A percentile compares a stretch with the other conserved stretches of the same genome.
These are phyloP conservation scores for Russula ochroleuca DNA, from an alignment of 768 basidiomycete species.

Conservation along the genomic window DNA sequence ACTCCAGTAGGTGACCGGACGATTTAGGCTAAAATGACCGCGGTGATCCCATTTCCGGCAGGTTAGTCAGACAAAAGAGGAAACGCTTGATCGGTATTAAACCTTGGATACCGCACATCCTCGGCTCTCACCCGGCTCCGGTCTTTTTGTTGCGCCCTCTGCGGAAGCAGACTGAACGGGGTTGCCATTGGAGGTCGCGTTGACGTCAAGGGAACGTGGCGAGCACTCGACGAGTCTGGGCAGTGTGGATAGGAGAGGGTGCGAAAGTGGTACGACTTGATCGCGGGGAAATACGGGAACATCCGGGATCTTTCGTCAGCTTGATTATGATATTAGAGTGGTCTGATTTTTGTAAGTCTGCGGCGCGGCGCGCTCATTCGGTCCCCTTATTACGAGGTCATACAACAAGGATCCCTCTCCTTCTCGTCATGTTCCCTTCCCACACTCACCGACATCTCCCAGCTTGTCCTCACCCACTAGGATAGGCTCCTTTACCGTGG, in stretches of 20 bases:
- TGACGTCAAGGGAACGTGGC: too few species aligned
- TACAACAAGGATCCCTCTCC: not conserved
- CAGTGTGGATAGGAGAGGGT: too few species aligned
- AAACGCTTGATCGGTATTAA: not conserved
- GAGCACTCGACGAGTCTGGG: too few species aligned
- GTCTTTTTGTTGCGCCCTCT: too few species aligned
- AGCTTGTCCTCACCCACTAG: not conserved
- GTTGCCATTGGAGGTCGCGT: too few species aligned
- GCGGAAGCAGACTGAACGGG: too few species aligned
- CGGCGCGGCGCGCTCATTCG: not conserved
- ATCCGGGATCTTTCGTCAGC: not conserved
- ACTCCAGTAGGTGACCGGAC: not conserved
- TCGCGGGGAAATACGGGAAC: not conserved
- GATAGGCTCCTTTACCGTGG: not conserved
- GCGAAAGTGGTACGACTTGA: too few species aligned
- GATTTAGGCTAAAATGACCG: not conserved
- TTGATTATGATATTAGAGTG: not conserved
- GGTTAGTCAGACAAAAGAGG: not conserved
- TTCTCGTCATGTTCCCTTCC: conserved; percentile 2
- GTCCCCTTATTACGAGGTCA: conserved; percentile 4
- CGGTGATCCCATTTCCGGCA: not conserved
- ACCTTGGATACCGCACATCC: not conserved
- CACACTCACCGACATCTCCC: not conserved
- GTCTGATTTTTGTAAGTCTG: conserved; percentile 19
- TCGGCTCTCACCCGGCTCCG: too few species aligned